Base-by-base conservation (phyloP, 148 eudicot genomes). In the Drosera capensis region DNA sequence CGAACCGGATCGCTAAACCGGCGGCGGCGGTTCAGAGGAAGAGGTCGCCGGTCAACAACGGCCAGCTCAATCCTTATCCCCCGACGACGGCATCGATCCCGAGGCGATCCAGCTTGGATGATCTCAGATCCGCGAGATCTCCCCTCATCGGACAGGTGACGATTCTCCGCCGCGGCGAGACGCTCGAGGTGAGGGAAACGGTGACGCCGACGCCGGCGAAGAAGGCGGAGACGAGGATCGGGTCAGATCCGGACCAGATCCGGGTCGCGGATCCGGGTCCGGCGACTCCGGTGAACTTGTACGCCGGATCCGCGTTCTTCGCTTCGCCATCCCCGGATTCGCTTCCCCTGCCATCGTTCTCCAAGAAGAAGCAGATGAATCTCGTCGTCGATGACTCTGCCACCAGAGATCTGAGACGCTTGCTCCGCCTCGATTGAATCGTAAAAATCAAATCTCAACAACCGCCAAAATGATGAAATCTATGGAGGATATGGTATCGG, bases 241-340 rank as follows among this genome's bases (percentile, higher is more conserved):
- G 65, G 9, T 62, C 63, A 13, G 63, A 63, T 35, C 42, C 56
- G 17, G 53, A 14, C 23, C 54, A 54, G 54, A 52, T 48, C 51
- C 60, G 54, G 23, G 22, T 45, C 4, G 46, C 26, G 14, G 54
- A 60, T 14, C 39, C 53, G 44, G 21, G 20, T 14, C n/a, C 63
- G 23, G 8, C 31, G 23, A 18, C 53, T 2, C 51, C 59, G 28
- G 37, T 2, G 23, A 43, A 18, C 20, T 46, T 55, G 11, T 82
- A 75, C 49, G 94, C 94, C 18, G 95, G 95, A 14, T 78, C 93
- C 41, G 83, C 81, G 13, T 69, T 73, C 43, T 52, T 75, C 1
- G 13, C 61, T 11, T 86, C 94, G 7, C 94, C 94, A 14, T 52
- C 78, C 14, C 87, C 94, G 13, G 65, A 68, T 1, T 48, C 86